phyloP scores from a whole-genome alignment of 108 stramenopile species.

The Schizochytrium sp. region DNA sequence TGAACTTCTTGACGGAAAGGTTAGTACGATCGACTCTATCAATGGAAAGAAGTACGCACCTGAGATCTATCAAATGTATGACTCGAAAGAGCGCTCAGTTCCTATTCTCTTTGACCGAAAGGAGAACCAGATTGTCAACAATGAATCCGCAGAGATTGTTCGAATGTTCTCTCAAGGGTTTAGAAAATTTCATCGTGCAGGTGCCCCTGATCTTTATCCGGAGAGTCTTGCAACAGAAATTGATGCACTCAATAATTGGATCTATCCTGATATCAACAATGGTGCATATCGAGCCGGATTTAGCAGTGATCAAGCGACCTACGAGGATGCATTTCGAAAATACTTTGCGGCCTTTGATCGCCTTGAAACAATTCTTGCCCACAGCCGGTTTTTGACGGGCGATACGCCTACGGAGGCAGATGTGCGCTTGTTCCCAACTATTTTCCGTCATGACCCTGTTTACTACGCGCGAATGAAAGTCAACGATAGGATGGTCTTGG shows the following conservation, averaged over 20 bases:
- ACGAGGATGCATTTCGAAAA: conserved; percentile 62
- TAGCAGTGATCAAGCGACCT: conserved; percentile 68
- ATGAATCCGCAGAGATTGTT: conserved; percentile 60
- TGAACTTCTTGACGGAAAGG: conserved; percentile 22
- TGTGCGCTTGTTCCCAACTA: conserved; percentile 45
- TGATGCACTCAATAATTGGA: conserved; percentile 59
- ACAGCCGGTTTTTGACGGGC: conserved; percentile 68
- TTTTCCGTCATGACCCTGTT: conserved; percentile 60
- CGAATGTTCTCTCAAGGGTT: conserved; percentile 71
- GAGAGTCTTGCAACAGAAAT: not conserved
- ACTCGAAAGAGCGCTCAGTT: conserved; percentile 56
- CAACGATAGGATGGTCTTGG: conserved; percentile 2
- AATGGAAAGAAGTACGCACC: not conserved
- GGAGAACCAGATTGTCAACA: not conserved
- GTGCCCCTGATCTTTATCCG: conserved; percentile 23
- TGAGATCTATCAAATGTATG: conserved; percentile 29
- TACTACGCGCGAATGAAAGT: conserved; percentile 39
- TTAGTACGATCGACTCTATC: conserved; percentile 37
- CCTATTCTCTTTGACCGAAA: conserved; percentile 38
- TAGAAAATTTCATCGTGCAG: conserved; percentile 79
- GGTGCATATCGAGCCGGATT: conserved; percentile 78
- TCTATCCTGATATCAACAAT: conserved; percentile 71
- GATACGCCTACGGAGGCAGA: conserved; percentile 75
- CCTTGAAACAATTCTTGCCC: conserved; percentile 66
- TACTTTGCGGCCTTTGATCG: conserved; percentile 70